A percentile compares a stretch with the other conserved stretches of the same genome.
phyloP scores from a whole-genome alignment of 2,329 filamentous ascomycete genomes.

The Scedosporium aurantiacum region DNA sequence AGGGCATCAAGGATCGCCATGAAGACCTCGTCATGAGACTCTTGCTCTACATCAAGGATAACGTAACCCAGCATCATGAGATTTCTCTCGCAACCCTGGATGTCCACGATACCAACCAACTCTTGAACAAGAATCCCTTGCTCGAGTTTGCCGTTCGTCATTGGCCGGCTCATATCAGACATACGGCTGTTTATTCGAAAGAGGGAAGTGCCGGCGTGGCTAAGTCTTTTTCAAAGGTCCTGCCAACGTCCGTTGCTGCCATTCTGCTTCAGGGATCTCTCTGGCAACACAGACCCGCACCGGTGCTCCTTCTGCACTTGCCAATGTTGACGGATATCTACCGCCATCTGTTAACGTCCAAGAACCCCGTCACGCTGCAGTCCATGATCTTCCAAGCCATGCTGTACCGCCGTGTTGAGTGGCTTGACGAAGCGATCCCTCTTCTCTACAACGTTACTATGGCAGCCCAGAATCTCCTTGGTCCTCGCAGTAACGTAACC shows the following conservation, averaged over 20 bases:
- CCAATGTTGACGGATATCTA: constrained; percentile 19
- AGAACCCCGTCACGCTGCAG: constrained; percentile 11
- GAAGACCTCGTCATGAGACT: constrained; percentile 20
- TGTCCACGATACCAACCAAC: constrained; percentile 13
- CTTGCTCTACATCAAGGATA: constrained; percentile 21
- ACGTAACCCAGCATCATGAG: constrained; percentile 18
- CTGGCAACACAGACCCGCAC: constrained; percentile 17
- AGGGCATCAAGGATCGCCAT: constrained; percentile 21
- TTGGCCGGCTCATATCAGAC: constrained; percentile 12
- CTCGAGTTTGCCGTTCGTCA: constrained; percentile 15
- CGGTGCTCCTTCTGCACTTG: constrained; percentile 18
- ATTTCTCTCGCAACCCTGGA: constrained; percentile 19
- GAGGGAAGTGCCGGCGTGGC: constrained; percentile 5
- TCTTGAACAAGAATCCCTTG: constrained; percentile 13
- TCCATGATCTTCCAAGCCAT: constrained; percentile 11
- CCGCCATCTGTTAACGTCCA: constrained; percentile 17
- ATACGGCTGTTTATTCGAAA: constrained; percentile 6
- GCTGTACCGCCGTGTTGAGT: constrained; percentile 11
- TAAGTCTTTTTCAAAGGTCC: constrained; percentile 9
- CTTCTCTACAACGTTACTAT: constrained; percentile 11
- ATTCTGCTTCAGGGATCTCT: constrained; percentile 10
- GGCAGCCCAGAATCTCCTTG: constrained; percentile 8
- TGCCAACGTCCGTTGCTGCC: constrained; percentile 8
- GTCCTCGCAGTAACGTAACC: constrained; percentile 8
- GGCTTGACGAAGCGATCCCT: constrained; percentile 2